These are phyloP conservation scores for Rosa multiflora DNA, from an alignment of 306 rosid species.

Conservation along the genomic window DNA sequence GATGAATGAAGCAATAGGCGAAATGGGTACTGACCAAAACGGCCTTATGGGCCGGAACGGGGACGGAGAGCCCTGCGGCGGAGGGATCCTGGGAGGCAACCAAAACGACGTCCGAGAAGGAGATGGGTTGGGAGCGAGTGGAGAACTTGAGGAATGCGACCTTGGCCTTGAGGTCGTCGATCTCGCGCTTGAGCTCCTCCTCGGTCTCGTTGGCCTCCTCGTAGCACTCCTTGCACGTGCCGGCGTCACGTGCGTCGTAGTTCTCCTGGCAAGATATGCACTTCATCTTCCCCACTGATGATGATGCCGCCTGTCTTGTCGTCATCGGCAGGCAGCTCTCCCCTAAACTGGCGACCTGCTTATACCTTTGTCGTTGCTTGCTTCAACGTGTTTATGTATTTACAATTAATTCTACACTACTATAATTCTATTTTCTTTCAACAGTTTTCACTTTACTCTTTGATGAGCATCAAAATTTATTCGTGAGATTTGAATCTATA, in stretches of 20 bases:
- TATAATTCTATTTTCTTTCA: too few species aligned
- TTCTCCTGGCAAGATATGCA: conserved; percentile 53
- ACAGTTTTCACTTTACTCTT: too few species aligned
- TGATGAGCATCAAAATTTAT: too few species aligned
- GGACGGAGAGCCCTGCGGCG: conserved; percentile 16
- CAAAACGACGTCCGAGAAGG: conserved; percentile 55
- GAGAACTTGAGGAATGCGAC: conserved; percentile 56
- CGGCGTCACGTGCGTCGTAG: conserved; percentile 40
- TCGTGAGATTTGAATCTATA: too few species aligned
- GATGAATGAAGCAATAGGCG: not conserved
- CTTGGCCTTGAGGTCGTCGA: conserved; percentile 68
- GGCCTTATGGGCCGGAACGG: conserved; percentile 77
- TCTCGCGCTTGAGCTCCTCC: conserved; percentile 74
- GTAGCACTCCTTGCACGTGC: conserved; percentile 83
- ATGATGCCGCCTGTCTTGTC: not conserved
- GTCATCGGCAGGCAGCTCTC: not conserved
- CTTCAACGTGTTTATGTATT: not conserved
- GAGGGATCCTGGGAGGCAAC: conserved; percentile 40
- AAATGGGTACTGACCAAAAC: conserved; percentile 57
- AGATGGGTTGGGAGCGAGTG: conserved; percentile 17
- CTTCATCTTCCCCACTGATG: conserved; percentile 8
- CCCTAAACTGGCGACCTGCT: too few species aligned
- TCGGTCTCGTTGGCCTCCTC: conserved; percentile 75
- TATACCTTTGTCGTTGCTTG: not conserved
- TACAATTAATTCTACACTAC: not conserved